phyloP scores from a whole-genome alignment of 2,329 filamentous ascomycete genomes.

The Ascochyta viciae-villosae region DNA sequence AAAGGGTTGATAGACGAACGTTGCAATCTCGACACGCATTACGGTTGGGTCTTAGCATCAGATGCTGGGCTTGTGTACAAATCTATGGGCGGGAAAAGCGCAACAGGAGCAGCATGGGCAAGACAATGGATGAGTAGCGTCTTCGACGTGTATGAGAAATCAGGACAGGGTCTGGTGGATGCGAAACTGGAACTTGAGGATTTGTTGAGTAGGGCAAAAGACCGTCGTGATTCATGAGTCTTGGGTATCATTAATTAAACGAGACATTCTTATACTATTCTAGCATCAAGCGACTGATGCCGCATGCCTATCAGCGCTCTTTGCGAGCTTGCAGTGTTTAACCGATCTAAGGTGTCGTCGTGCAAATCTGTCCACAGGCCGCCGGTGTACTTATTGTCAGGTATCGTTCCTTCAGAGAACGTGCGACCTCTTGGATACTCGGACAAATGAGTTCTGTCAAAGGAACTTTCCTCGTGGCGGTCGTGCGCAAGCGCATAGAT shows the following conservation, averaged over 20 bases:
- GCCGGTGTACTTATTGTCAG: slow-evolving; percentile 6
- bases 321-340: slow-evolving; percentile 19
- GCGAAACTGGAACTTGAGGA: neutral
- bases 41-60: slow-evolving; percentile 8
- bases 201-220: neutral
- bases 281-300: slow-evolving; percentile 12
- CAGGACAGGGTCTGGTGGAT: neutral
- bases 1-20: neutral
- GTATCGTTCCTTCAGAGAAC: slow-evolving; percentile 1
- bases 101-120: neutral
- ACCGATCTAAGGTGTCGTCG: slow-evolving; percentile 8
- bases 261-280: slow-evolving; percentile 3
- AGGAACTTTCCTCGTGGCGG: slow-evolving; percentile 14
- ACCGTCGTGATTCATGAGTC: neutral
- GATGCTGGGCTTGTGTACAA: neutral
- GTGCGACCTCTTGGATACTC: slow-evolving; percentile 14
- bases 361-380: slow-evolving; percentile 21
- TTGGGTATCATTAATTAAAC: neutral
- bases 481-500: slow-evolving; percentile 26
- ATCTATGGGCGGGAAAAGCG: slow-evolving; percentile 1
- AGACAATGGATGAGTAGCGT: neutral
- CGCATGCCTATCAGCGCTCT: slow-evolving; percentile 14
- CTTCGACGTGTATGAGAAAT: neutral
- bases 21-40: slow-evolving; percentile 6
- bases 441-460: slow-evolving; percentile 17